phyloP scores from a whole-genome alignment of 78 protist genomes.

The Thecamonas trahens region DNA sequence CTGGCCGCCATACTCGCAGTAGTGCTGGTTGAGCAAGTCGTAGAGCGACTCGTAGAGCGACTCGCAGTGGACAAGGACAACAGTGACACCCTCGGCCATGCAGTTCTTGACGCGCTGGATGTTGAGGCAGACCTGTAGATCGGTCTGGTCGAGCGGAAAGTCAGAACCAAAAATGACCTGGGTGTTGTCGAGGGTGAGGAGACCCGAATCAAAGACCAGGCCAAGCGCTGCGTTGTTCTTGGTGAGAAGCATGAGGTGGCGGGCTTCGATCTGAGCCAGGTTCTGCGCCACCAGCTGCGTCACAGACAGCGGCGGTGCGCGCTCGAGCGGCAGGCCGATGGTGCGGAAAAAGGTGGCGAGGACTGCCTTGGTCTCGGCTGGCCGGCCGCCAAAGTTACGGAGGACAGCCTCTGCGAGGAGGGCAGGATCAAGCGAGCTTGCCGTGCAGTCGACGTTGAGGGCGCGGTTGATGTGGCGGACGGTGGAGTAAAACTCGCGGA shows the following conservation, averaged over 20 bases:
- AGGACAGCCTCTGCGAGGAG: not conserved
- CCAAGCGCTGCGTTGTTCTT: not conserved
- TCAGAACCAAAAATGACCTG: conserved; percentile 14
- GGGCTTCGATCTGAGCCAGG: not conserved
- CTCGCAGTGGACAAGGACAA: conserved; percentile 40
- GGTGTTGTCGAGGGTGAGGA: not conserved
- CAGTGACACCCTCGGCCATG: conserved; percentile 30
- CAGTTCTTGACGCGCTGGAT: conserved; percentile 11
- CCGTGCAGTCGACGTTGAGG: conserved; percentile 5
- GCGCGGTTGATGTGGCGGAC: conserved; percentile 30
- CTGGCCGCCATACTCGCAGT: not conserved
- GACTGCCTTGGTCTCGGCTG: not conserved
- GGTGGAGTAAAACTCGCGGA: conserved; percentile 50
- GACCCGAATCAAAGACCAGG: not conserved
- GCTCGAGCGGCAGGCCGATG: not conserved
- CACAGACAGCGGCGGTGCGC: not conserved
- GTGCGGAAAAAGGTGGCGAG: not conserved
- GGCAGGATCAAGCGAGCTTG: not conserved
- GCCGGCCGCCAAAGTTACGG: conserved; percentile 4
- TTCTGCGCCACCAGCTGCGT: not conserved
- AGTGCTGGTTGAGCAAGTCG: conserved; percentile 59
- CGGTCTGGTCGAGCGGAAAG: conserved; percentile 20
- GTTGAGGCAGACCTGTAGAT: not conserved
- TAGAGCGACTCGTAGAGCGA: conserved; percentile 41
- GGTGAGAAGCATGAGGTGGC: conserved; percentile 18